Evolutionary conservation across 257 asterid genomes (phyloP).

Genomic region (Ophiorrhiza pumila): DNA sequence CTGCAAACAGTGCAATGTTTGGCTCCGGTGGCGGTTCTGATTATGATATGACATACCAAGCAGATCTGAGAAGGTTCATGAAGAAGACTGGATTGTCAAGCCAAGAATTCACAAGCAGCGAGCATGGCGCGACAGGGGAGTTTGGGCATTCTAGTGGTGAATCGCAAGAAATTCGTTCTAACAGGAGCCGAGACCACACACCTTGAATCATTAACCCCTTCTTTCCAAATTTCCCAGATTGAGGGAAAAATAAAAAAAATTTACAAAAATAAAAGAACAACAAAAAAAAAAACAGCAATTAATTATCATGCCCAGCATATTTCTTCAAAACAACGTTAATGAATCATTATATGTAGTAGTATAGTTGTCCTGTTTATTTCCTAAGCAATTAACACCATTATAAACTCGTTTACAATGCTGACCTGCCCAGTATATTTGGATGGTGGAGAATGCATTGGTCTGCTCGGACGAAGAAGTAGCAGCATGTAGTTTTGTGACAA

Average conservation of each 20-base stretch:
- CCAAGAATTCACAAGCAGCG: slow-evolving; percentile 67
- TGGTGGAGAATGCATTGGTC: not conserved
- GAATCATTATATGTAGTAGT: not conserved
- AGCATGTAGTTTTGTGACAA: not conserved
- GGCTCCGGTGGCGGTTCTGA: slow-evolving; percentile 56
- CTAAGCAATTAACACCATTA: not conserved
- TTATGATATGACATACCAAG: slow-evolving; percentile 32
- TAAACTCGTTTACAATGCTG: not conserved
- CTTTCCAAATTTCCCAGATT: not conserved
- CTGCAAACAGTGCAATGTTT: slow-evolving; percentile 30
- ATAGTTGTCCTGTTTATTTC: not conserved
- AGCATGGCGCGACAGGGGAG: slow-evolving; percentile 40
- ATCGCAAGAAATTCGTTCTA: slow-evolving; percentile 30
- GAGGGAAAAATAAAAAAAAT: too few relatives aligned
- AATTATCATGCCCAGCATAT: not conserved
- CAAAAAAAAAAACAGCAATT: not conserved
- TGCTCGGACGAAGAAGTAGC: not conserved
- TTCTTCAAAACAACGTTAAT: not conserved
- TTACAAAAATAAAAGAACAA: too few relatives aligned
- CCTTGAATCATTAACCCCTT: slow-evolving; percentile 11
- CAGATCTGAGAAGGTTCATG: slow-evolving; percentile 37
- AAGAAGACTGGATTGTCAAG: slow-evolving; percentile 43
- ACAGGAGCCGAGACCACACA: slow-evolving; percentile 16
- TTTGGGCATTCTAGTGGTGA: slow-evolving; percentile 25
- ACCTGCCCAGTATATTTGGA: not conserved